phyloP scores from a whole-genome alignment of 768 basidiomycete species.

The Dacryopinax spathularia region DNA sequence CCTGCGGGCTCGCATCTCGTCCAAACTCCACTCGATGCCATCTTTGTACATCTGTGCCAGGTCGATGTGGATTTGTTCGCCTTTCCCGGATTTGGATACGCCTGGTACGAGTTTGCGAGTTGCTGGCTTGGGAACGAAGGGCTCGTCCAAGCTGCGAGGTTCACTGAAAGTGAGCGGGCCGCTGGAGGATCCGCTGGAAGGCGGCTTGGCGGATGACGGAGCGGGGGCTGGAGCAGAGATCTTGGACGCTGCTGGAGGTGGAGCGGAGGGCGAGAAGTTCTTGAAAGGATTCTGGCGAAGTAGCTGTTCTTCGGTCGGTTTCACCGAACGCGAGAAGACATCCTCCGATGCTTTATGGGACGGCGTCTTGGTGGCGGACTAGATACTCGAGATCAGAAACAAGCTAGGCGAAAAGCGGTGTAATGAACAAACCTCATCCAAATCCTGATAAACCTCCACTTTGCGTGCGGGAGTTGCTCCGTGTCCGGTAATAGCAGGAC shows the following conservation, averaged over 20 bases:
- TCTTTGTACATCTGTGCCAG: conserved; percentile 58
- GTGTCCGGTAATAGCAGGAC: conserved; percentile 18
- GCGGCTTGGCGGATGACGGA: neutral
- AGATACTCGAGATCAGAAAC: neutral
- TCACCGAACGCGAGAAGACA: conserved; percentile 17
- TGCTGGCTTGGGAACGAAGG: conserved; percentile 7
- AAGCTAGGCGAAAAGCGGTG: neutral
- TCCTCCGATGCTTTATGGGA: conserved; percentile 18
- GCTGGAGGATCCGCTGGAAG: neutral
- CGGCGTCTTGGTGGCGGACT: conserved; percentile 2
- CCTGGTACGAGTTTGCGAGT: neutral
- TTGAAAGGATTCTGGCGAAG: conserved; percentile 29
- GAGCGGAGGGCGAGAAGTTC: conserved; percentile 18
- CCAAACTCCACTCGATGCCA: conserved; percentile 66
- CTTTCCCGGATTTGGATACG: neutral
- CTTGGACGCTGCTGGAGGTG: neutral
- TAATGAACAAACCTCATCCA: conserved; percentile 11
- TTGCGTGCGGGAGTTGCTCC: conserved; percentile 20
- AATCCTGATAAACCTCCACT: conserved; percentile 31
- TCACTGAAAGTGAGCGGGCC: neutral
- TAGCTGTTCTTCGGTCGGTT: conserved; percentile 26
- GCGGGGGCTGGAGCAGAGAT: neutral
- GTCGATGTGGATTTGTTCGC: conserved; percentile 39
- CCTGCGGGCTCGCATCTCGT: conserved; percentile 39
- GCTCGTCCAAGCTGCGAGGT: neutral